Percentiles rank a stretch among this genome's conserved stretches.
phyloP scores from a whole-genome alignment of 129 eudicot genomes.

The Arctium lappa region DNA sequence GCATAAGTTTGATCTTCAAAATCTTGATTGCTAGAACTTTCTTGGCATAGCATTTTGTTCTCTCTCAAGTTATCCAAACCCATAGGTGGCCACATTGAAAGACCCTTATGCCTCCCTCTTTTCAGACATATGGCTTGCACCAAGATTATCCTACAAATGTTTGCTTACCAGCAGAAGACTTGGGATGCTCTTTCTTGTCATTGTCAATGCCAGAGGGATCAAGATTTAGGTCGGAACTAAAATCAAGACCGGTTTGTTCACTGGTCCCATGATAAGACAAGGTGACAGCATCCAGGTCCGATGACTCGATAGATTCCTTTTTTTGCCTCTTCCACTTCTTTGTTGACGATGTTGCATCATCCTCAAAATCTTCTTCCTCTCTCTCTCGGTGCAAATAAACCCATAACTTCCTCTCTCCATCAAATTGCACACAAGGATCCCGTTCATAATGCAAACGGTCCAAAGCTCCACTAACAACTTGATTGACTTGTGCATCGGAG shows the following conservation, averaged over 20 bases:
- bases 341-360: conserved; percentile 95
- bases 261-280: conserved; percentile 44
- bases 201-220: conserved; percentile 38
- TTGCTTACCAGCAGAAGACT: no score
- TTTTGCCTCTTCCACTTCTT: conserved; percentile 95
- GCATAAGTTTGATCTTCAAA: conserved; percentile 37
- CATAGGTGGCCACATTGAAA: conserved; percentile 38
- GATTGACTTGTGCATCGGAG: conserved; percentile 85
- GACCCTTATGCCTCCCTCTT: conserved; percentile 16
- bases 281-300: conserved; percentile 52
- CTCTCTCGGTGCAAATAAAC: conserved; percentile 90
- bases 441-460: conserved; percentile 97
- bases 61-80: conserved; percentile 23
- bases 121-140: not conserved
- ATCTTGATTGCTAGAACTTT: conserved; percentile 48
- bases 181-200: conserved; percentile 34
- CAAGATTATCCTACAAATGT: conserved; percentile 4
- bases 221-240: conserved; percentile 55
- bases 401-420: conserved; percentile 90
- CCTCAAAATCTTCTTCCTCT: conserved; percentile 98
- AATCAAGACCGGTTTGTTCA: conserved; percentile 57
- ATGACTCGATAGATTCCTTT: conserved; percentile 66
- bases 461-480: conserved; percentile 95
- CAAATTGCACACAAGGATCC: conserved; percentile 94
- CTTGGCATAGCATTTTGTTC: conserved; percentile 36